Evolutionary conservation across 768 basidiomycete genomes (phyloP), one percentile per base, ranked within the genome.

Genomic region (Mrakia frigida): DNA sequence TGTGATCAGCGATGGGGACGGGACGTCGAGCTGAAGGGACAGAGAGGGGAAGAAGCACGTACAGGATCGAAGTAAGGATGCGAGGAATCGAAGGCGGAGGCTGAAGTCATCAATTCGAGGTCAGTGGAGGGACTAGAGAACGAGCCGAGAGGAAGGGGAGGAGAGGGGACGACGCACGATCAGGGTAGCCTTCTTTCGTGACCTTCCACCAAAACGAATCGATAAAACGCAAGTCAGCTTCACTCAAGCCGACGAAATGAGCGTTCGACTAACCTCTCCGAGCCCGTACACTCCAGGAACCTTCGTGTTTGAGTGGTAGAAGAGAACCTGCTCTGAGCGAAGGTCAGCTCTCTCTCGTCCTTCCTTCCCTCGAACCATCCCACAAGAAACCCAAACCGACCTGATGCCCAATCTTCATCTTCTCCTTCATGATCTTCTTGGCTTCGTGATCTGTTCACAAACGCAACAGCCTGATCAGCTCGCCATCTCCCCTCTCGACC

Each of bases 341-440:
- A 28, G 13, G n/a, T 56, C 56, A 56, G 56, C 56, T 25, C 56
- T n/a, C 56, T 25, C 56, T 2, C 46, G 1, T 6, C 13, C n/a
- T 56, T 56, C 56, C 50, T 3, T 14, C 50, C 9, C 25, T 56
- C 56, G 18, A 18, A 18, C 18, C 18, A 4, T 50, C 46, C 18
- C 21, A 14, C n/a, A 6, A 52, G 50, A 28, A n/a, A 25, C 10
- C 5, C 25, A 25, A 56, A 56, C 56, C 10, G 6, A 56, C 56
- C 25, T 25, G 56, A n/a, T 56, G 56, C 7, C 56, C 56, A 14
- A 56, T 25, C 56, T 56, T 56, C 56, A 56, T 56, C 56, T 56
- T 56, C 56, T 56, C 56, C 56, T 56, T 56, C 56, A 56, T 56
- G 56, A 56, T 56, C 56, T 56, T 56, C 56, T 56, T 56, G 10